These are phyloP conservation scores for Phytophthora pistaciae DNA, from an alignment of 352 stramenopile genomes.

Conservation along the genomic window DNA sequence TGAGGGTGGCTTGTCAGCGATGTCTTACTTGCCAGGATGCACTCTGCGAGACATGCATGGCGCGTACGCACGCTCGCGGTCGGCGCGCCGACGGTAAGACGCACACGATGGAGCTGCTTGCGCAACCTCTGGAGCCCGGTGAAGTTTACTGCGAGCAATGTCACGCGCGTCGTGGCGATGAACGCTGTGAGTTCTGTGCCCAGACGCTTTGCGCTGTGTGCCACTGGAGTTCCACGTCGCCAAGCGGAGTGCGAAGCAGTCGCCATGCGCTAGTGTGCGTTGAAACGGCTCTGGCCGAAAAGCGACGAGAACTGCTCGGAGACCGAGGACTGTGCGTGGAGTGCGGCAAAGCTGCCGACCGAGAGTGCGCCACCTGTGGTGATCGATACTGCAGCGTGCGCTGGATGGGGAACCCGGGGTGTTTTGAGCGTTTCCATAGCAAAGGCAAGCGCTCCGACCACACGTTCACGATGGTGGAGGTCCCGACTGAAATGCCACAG, in stretches of 20 bases:
- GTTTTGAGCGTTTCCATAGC: slow-evolving; percentile 84
- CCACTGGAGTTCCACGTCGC: slow-evolving; percentile 41
- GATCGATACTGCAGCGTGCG: slow-evolving; percentile 87
- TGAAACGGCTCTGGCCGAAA: slow-evolving; percentile 68
- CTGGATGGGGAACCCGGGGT: slow-evolving; percentile 87
- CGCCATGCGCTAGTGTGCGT: slow-evolving; percentile 61
- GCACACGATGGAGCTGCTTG: slow-evolving; percentile 59
- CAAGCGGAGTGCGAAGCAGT: slow-evolving; percentile 29
- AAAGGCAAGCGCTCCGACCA: slow-evolving; percentile 78
- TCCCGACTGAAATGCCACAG: slow-evolving; percentile 37
- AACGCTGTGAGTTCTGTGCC: slow-evolving; percentile 63
- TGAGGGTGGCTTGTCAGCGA: slow-evolving; percentile 63
- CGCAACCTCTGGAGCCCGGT: slow-evolving; percentile 49
- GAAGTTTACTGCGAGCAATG: slow-evolving; percentile 78
- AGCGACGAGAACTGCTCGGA: slow-evolving; percentile 58
- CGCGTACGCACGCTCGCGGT: slow-evolving; percentile 65
- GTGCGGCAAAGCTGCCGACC: slow-evolving; percentile 77
- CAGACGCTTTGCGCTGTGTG: slow-evolving; percentile 68
- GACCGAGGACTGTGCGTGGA: slow-evolving; percentile 74
- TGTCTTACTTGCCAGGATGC: slow-evolving; percentile 77
- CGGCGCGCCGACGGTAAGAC: slow-evolving; percentile 32
- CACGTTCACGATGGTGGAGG: slow-evolving; percentile 44
- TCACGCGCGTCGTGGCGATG: slow-evolving; percentile 55
- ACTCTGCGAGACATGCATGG: slow-evolving; percentile 74
- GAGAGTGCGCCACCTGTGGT: slow-evolving; percentile 65